These are phyloP conservation scores for Aspergillus homomorphus DNA, from an alignment of 495 filamentous ascomycete genomes.

Conservation along the genomic window DNA sequence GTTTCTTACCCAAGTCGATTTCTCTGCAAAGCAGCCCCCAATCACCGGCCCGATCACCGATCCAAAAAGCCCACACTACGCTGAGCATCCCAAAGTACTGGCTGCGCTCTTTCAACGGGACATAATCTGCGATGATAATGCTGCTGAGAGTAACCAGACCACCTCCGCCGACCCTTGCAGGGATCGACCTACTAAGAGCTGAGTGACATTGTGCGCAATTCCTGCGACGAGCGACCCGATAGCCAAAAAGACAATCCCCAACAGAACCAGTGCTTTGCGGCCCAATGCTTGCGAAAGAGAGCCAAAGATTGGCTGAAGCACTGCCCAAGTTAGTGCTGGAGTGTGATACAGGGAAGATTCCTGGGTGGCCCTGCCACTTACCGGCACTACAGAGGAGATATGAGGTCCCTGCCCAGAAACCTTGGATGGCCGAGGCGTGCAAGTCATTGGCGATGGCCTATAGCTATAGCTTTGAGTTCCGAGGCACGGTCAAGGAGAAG, in stretches of 20 bases:
- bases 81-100: slow-evolving; percentile 51
- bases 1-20: slow-evolving; percentile 54
- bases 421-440: too few species aligned
- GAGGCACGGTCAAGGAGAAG: too few species aligned
- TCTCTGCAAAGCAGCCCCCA: slow-evolving; percentile 65
- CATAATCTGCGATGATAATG: slow-evolving; percentile 69
- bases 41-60: slow-evolving; percentile 66
- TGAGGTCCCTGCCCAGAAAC: too few species aligned
- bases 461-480: slow-evolving; percentile 12
- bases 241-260: slow-evolving; percentile 53
- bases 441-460: too few species aligned
- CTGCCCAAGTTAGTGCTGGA: slow-evolving; percentile 8
- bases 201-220: slow-evolving; percentile 57
- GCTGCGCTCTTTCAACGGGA: slow-evolving; percentile 44
- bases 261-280: slow-evolving; percentile 42
- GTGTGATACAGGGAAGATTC: too few species aligned
- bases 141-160: slow-evolving; percentile 64
- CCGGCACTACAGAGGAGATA: too few species aligned
- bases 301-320: slow-evolving; percentile 43
- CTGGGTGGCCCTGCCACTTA: too few species aligned
- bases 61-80: slow-evolving; percentile 63
- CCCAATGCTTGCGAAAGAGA: slow-evolving; percentile 44
- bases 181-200: slow-evolving; percentile 62
- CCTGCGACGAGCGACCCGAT: slow-evolving; percentile 56
- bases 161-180: slow-evolving; percentile 75